phyloP scores from a whole-genome alignment of 2,329 filamentous ascomycete genomes.

The Aspergillus sp. region DNA sequence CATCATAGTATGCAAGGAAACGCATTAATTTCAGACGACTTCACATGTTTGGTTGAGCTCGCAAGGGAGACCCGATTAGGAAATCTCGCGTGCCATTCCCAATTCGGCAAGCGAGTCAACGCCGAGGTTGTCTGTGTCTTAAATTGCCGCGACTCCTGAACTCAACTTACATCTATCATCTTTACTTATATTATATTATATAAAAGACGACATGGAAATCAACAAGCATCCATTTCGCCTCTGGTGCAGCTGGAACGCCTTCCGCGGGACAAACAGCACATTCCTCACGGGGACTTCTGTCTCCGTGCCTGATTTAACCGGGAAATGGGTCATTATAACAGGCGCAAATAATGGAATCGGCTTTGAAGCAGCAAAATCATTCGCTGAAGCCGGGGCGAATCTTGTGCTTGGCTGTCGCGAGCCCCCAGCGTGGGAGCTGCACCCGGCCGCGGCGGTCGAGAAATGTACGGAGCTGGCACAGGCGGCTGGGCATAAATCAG shows the following conservation, averaged over 20 bases:
- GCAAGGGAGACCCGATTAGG: too few relatives aligned
- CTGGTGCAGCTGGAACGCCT: neutral
- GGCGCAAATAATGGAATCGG: slow-evolving; percentile 10
- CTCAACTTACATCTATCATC: too few relatives aligned
- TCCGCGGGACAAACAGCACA: neutral
- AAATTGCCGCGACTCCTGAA: too few relatives aligned
- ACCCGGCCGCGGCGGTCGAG: neutral
- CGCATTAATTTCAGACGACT: too few relatives aligned
- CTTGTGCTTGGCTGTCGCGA: slow-evolving; percentile 7
- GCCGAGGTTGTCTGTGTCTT: too few relatives aligned
- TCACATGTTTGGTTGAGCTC: too few relatives aligned
- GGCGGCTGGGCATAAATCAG: neutral
- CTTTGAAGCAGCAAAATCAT: slow-evolving; percentile 2
- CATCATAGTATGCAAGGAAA: too few relatives aligned
- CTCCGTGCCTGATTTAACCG: neutral
- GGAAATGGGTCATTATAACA: slow-evolving; percentile 10
- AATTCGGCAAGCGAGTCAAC: too few relatives aligned
- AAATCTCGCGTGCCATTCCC: too few relatives aligned
- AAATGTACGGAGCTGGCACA: neutral
- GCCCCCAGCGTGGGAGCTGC: neutral
- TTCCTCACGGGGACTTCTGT: neutral
- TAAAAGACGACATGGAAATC: too few relatives aligned
- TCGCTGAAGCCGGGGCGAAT: slow-evolving; percentile 3
- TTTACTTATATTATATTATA: too few relatives aligned
- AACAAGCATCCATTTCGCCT: neutral